Evolutionary conservation across 2,329 filamentous ascomycete species (phyloP).

Genomic region (Sclerotinia borealis): DNA sequence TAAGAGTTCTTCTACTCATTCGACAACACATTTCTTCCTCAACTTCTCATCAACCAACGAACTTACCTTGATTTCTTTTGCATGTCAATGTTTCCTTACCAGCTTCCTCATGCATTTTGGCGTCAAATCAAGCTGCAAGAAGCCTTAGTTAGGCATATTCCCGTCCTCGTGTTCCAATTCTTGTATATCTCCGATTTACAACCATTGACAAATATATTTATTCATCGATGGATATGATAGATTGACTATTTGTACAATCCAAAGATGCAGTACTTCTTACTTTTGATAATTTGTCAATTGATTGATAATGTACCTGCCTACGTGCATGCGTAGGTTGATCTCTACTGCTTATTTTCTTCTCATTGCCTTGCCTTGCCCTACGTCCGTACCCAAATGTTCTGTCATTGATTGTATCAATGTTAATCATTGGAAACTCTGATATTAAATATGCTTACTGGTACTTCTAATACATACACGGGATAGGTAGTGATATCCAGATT

Average conservation of each 20-base stretch:
- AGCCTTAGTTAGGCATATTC: neutral
- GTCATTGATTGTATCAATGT: neutral
- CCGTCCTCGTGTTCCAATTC: neutral
- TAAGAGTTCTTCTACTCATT: slow-evolving; percentile 10
- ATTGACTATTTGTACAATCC: neutral
- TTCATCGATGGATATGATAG: neutral
- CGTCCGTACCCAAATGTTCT: neutral
- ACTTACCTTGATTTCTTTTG: neutral
- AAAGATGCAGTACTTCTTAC: neutral
- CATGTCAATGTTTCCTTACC: neutral
- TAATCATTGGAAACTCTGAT: neutral
- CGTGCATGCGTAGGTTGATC: neutral
- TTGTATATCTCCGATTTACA: neutral
- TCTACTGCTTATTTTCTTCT: no score
- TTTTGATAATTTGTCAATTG: neutral
- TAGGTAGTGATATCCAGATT: neutral
- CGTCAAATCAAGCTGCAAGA: slow-evolving; percentile 1
- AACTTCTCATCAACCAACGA: neutral
- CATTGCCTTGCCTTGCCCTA: neutral
- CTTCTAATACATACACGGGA: neutral
- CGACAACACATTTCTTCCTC: neutral
- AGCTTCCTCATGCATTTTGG: neutral
- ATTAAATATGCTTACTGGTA: neutral
- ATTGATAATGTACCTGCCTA: neutral
- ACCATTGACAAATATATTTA: slow-evolving; percentile 1